Conservation (phyloP, 345 rosid species). For the Garcia nutans region DNA sequence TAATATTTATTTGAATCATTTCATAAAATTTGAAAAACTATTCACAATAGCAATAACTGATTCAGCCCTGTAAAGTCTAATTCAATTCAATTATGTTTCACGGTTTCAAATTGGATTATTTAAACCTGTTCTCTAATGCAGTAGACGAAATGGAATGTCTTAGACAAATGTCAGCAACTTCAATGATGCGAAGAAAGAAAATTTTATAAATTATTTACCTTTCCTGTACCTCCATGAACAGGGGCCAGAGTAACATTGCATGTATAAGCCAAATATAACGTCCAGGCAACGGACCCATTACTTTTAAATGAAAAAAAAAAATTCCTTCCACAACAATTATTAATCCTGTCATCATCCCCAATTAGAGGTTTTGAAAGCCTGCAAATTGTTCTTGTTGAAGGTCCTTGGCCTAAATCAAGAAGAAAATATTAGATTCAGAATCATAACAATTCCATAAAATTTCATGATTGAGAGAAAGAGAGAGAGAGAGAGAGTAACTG, state of each 20-base stretch:
- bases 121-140: no score
- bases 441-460: background rate
- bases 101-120: no score
- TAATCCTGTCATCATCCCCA: conserved; percentile 64
- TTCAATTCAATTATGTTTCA: no score
- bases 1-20: no score
- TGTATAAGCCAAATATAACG: conserved; percentile 52
- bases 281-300: conserved; percentile 81
- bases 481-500: background rate
- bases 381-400: conserved; percentile 19
- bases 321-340: conserved; percentile 58
- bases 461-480: no score
- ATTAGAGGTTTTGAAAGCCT: conserved; percentile 66
- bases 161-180: no score
- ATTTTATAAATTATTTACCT: conserved; percentile 33
- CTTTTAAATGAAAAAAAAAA: conserved; percentile 60
- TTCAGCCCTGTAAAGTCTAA: no score
- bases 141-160: no score
- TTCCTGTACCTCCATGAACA: conserved; percentile 56
- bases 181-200: background rate
- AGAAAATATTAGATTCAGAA: background rate
- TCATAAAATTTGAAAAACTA: no score
- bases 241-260: conserved; percentile 56
- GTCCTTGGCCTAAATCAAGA: conserved; percentile 29
- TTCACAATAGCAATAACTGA: no score